Conservation (phyloP, 305 asterid genomes). For the Fraxinus latifolia region DNA sequence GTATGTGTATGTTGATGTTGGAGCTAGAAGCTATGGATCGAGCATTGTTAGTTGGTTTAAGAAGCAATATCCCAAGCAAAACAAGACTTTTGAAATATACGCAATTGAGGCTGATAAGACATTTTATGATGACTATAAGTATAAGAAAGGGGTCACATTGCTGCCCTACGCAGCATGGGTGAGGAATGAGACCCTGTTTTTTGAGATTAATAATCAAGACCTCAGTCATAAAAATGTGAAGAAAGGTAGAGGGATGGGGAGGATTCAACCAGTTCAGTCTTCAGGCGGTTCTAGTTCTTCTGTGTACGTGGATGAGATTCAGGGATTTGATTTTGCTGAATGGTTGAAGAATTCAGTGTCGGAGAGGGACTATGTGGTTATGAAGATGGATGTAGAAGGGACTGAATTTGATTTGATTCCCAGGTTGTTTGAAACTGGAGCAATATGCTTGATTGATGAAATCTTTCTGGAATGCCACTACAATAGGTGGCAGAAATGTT, state of each 20-base stretch:
- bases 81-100: conserved; percentile 78
- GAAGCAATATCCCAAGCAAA: conserved; percentile 94
- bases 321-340: conserved; percentile 49
- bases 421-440: conserved; percentile 35
- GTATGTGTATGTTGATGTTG: conserved; percentile 86
- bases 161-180: conserved; percentile 59
- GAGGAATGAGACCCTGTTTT: conserved; percentile 43
- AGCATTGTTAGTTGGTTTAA: conserved; percentile 98
- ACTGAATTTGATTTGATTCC: conserved; percentile 35
- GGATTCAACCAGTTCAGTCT: conserved; percentile 36
- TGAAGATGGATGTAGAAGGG: conserved; percentile 64
- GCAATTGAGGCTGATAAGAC: conserved; percentile 84
- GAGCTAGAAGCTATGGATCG: conserved; percentile 91
- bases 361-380: conserved; percentile 41
- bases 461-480: conserved; percentile 55
- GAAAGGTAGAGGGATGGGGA: conserved; percentile 47
- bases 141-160: conserved; percentile 35
- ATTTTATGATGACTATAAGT: conserved; percentile 38
- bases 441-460: conserved; percentile 54
- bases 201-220: conserved; percentile 40
- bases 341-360: conserved; percentile 38
- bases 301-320: conserved; percentile 20
- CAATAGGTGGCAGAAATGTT: conserved; percentile 69
- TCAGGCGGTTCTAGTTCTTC: conserved; percentile 16
- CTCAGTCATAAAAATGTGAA: conserved; percentile 29